These are phyloP conservation scores for Acanthamoeba rhysodes DNA, from an alignment of 208 protist species.

Conservation along the genomic window DNA sequence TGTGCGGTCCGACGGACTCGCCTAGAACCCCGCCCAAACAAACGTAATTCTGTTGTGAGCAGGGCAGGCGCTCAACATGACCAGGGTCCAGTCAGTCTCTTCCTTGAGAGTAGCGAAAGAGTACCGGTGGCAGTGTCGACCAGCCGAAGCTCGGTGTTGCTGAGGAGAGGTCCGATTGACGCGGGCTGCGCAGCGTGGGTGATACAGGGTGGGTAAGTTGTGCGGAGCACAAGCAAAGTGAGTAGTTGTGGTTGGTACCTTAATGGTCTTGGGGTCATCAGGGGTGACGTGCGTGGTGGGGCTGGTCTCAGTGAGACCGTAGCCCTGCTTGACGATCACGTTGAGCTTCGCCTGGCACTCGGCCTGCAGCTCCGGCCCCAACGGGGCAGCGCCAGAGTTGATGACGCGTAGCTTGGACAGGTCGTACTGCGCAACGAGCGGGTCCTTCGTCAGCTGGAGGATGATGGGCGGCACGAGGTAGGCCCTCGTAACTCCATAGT, in stretches of 20 bases:
- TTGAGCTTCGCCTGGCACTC: slow-evolving; percentile 35
- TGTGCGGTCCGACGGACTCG: slow-evolving; percentile 34
- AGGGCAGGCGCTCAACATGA: background rate
- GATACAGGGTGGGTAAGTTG: background rate
- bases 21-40: background rate
- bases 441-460: slow-evolving; percentile 89
- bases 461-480: slow-evolving; percentile 92
- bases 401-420: slow-evolving; percentile 35
- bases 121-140: slow-evolving; percentile 23
- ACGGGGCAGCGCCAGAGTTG: slow-evolving; percentile 89
- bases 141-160: slow-evolving; percentile 14
- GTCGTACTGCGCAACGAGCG: slow-evolving; percentile 85
- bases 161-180: background rate
- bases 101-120: too few relatives aligned
- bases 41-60: background rate
- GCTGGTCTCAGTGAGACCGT: slow-evolving; percentile 92
- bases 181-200: background rate
- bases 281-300: slow-evolving; percentile 82
- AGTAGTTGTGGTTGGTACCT: background rate
- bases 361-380: slow-evolving; percentile 83
- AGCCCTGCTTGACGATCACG: slow-evolving; percentile 88
- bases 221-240: background rate
- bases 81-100: background rate
- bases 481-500: slow-evolving; percentile 87
- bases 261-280: background rate